These are phyloP conservation scores for Psidium friedrichsthalianum DNA, from an alignment of 345 rosid genomes.

Conservation along the genomic window DNA sequence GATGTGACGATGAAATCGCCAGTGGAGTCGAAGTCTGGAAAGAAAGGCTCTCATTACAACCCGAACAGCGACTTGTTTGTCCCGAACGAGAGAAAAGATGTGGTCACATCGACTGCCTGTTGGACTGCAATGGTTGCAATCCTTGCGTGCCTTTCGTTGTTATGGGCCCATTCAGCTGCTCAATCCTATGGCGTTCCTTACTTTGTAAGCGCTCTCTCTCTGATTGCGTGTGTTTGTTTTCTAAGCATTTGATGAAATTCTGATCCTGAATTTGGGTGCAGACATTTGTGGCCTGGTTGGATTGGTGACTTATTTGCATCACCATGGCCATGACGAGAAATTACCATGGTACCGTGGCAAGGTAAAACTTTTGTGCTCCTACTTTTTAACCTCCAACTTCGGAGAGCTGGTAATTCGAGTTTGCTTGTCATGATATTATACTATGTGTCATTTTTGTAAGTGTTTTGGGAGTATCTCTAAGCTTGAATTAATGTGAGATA, in stretches of 20 bases:
- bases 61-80: constrained; percentile 70
- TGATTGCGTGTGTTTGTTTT: neutral
- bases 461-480: neutral
- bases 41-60: constrained; percentile 77
- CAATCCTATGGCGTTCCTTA: constrained; percentile 65
- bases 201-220: constrained; percentile 18
- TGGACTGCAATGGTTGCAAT: constrained; percentile 67
- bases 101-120: constrained; percentile 63
- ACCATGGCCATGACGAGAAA: constrained; percentile 78
- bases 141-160: constrained; percentile 33
- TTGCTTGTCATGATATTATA: neutral
- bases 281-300: constrained; percentile 80
- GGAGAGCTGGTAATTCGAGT: neutral
- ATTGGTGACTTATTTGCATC: constrained; percentile 81
- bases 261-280: constrained; percentile 4
- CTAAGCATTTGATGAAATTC: neutral
- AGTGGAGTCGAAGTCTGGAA: constrained; percentile 85
- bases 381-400: neutral
- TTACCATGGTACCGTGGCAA: constrained; percentile 93
- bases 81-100: constrained; percentile 57
- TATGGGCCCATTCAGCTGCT: constrained; percentile 54
- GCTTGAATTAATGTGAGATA: neutral
- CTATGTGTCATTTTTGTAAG: neutral
- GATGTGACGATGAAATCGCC: neutral
- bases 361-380: constrained; percentile 24